Evolutionary conservation across 495 filamentous ascomycete genomes (phyloP).

Genomic region (Neurospora sp.): DNA sequence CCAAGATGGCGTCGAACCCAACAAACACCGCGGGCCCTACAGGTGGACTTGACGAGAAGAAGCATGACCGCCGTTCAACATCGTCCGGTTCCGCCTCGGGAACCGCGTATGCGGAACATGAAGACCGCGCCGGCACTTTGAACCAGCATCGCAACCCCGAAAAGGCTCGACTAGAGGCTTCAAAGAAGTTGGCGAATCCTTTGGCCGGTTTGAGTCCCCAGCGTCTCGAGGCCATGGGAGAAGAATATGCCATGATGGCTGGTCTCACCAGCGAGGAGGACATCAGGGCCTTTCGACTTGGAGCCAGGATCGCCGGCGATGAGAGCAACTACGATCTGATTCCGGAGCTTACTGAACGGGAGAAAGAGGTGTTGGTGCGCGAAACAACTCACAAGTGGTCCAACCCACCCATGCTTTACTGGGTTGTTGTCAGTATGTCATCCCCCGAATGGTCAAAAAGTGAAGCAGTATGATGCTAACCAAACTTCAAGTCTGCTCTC

Average conservation of each 20-base stretch:
- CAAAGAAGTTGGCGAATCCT: constrained; percentile 53
- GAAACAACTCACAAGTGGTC: constrained; percentile 64
- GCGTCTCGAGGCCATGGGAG: constrained; percentile 53
- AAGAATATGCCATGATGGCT: constrained; percentile 53
- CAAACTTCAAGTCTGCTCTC: constrained; percentile 18
- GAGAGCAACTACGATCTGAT: constrained; percentile 41
- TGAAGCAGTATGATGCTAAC: background rate
- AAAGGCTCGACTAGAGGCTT: constrained; percentile 17
- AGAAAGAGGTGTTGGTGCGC: constrained; percentile 46
- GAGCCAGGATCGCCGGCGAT: constrained; percentile 51
- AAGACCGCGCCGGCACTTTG: background rate
- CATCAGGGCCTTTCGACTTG: constrained; percentile 59
- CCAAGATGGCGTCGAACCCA: background rate
- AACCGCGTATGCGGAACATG: constrained; percentile 1
- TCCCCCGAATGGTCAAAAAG: constrained; percentile 38
- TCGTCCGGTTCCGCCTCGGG: background rate
- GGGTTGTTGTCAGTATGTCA: constrained; percentile 47
- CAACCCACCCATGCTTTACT: constrained; percentile 58
- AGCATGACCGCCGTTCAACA: background rate
- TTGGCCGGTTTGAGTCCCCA: constrained; percentile 51
- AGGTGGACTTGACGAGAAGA: background rate
- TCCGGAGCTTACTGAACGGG: constrained; percentile 44
- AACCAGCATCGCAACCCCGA: background rate
- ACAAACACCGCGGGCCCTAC: background rate
- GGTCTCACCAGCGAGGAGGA: constrained; percentile 54